Evolutionary conservation across 2,329 filamentous ascomycete genomes (phyloP), one percentile per base, ranked within the genome.

Genomic region (Diaporthe sp.): DNA sequence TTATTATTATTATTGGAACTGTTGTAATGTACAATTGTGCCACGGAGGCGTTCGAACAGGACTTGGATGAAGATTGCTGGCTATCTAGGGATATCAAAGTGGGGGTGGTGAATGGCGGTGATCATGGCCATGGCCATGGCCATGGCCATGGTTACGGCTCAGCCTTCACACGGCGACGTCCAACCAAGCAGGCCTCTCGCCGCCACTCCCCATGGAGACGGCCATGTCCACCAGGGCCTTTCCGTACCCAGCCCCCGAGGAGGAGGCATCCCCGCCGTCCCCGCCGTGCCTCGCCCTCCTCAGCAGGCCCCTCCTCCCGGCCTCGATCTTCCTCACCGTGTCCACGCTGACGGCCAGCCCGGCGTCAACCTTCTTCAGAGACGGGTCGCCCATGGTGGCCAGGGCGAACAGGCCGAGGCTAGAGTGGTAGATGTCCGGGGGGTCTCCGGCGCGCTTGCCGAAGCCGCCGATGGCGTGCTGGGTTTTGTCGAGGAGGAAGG

Each of bases 401-500:
- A 99, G 86, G 0, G 94, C 93, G 2, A 95, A 94, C 46, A 98
- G 89, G 0, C 95, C 97, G 42, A 98, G 90, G 82, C 96, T 98
- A 0, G 94, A 94, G 82, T 99, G 97, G 79, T 98, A 95, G 37
- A 98, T 88, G 85, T 95, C 94, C 17, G 94, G 94, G 60, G 90
- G 90, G 17, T 90, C 88, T 8, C 91, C 92, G 0, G 92, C 90
- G 15, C 88, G 84, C 81, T 97, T 96, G n/a, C 91, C 91, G 83
- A 97, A 97, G 0, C 94, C 94, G 58, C 94, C 94, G 34, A 98
- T 94, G 25, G 91, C 83, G 83, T 98, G 96, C 82, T 98, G 95
- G 1, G 95, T 98, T 81, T 95, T 93, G 70, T 94, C 91, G 13
- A 98, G 88, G 17, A 99, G 87, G 84, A 97, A 98, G 67, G 90